Percentiles rank a stretch among this genome's conserved stretches.
Evolutionary conservation across 306 rosid species (phyloP).

Genomic region (Acacia melanoxylon): DNA sequence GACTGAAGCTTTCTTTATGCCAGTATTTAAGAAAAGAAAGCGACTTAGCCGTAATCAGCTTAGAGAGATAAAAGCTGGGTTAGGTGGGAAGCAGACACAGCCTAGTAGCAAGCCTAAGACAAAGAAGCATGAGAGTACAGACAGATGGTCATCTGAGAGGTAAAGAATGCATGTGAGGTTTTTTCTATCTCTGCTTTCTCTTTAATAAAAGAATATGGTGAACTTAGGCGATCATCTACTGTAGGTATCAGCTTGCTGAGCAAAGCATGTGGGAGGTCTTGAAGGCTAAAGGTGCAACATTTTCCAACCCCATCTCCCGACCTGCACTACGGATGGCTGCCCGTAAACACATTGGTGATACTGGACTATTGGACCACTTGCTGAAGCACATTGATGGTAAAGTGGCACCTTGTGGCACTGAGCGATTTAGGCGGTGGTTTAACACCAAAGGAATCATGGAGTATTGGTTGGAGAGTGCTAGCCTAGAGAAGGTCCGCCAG

Average conservation of each 20-base stretch:
- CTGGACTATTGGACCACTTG: conserved; percentile 87
- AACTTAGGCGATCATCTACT: conserved; percentile 12
- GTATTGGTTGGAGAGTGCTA: conserved; percentile 92
- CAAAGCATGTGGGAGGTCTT: conserved; percentile 66
- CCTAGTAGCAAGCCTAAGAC: conserved; percentile 35
- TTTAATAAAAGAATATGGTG: background rate
- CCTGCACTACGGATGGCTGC: conserved; percentile 68
- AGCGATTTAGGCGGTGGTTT: conserved; percentile 80
- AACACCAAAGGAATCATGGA: conserved; percentile 78
- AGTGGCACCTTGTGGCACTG: conserved; percentile 74
- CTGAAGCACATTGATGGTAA: conserved; percentile 84
- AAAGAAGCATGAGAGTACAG: conserved; percentile 45
- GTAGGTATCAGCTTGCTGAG: conserved; percentile 82
- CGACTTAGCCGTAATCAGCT: conserved; percentile 54
- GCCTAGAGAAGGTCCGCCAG: conserved; percentile 54
- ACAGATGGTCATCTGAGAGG: conserved; percentile 85
- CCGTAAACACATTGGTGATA: conserved; percentile 79
- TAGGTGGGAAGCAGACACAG: conserved; percentile 28
- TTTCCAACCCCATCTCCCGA: conserved; percentile 69
- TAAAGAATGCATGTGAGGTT: conserved; percentile 27
- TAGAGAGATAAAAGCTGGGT: conserved; percentile 51
- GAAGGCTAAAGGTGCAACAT: conserved; percentile 74
- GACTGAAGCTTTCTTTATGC: conserved; percentile 39
- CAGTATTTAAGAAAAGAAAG: conserved; percentile 50
- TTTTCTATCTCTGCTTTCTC: background rate